Base-by-base conservation (phyloP, 176 grass and related monocot genomes). In the Ensete glaucum region DNA sequence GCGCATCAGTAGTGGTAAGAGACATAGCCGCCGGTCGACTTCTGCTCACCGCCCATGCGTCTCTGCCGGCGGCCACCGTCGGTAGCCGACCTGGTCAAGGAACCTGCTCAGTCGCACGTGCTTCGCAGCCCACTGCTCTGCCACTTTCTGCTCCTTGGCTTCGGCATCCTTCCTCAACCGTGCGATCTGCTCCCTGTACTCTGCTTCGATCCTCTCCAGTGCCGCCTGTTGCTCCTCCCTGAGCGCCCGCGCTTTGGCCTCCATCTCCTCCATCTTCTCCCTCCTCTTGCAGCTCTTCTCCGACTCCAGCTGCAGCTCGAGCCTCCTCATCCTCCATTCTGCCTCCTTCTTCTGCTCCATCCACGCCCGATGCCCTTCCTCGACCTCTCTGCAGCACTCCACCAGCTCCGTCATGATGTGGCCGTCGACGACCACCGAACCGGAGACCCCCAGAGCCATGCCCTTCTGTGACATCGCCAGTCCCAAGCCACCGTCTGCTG, bases 81-180 rank as follows among this genome's bases (percentile, higher is more conserved):
- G 77, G 53, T 58, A 68, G 16, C 81, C 85, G 23, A 94, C 11
- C 82, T 99, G 95, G 1, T 99, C 88, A 68, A 99, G 67, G 75
- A 89, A 95, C 29, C 85, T 85, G 68, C 80, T 81, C 69, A 99
- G 79, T 62, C 91, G 86, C 0, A 81, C 78, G 75, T 99, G 96
- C 81, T 99, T 99, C 34, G 86, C 76, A 3, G 88, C 91, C 96
- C 96, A 99, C 77, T 95, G 96, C 76, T 99, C 96, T 1, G 85
- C 91, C 80, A 91, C 83, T 56, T 99, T 95, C 84, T 94, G 88
- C 67, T 99, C 96, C 86, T 99, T 99, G 17, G 82, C 50, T 72
- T 92, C 83, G 3, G 96, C 91, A 69, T 99, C 96, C 22, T 87
- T 92, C 56, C 85, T 81, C 67, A 99, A 80, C 0, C 83, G 85